Base-by-base conservation (phyloP, 2,329 filamentous ascomycete species). In the Myriosclerotinia duriaeana region DNA sequence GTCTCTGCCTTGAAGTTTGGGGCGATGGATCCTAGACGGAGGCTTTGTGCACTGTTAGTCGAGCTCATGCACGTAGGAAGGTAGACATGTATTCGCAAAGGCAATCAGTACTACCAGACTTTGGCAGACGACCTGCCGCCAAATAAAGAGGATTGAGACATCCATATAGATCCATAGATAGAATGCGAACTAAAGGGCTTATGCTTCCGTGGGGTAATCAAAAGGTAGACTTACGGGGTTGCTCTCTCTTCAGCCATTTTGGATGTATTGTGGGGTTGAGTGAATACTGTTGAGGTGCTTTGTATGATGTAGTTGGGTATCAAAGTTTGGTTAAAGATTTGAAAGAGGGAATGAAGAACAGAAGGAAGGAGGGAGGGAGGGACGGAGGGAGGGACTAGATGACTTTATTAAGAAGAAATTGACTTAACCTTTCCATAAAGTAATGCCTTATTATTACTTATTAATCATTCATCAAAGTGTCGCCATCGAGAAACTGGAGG, bases 1-100 rank as follows among this genome's bases (percentile, higher is more conserved):
- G 90, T 93, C 72, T 93, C 87, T 75, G 90, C 91, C 80, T 90
- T 80, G 84, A 95, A 95, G 84, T 93, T 93, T 75, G 91, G 91
- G 72, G 91, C 91, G 66, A 81, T 79, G 72, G 81, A 82, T 78
- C 88, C 88, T 75, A 90, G 82, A 73, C 88, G 87, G 75, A 90
- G 85, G 71, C 84, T 86, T 44, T 22, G 15, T 53, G n/a, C 36
- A 40, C 12, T 55, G 11, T 61, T 42, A 66, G 59, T 30, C 50
- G 36, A 64, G 26, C 9, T 5, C 34, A 38, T 20, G 15, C n/a
- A 34, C 34, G 12, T 8, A 36, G 14, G 9, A 22, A 26, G 22
- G n/a, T 7, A 52, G 38, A 50, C 12, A 20, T 50, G 42, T 7
- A 46, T 20, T 34, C 22, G 17, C n/a, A 15, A 58, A 34, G 9